Conservation (phyloP, 2,329 filamentous ascomycete species). For the Xylaria digitata region DNA sequence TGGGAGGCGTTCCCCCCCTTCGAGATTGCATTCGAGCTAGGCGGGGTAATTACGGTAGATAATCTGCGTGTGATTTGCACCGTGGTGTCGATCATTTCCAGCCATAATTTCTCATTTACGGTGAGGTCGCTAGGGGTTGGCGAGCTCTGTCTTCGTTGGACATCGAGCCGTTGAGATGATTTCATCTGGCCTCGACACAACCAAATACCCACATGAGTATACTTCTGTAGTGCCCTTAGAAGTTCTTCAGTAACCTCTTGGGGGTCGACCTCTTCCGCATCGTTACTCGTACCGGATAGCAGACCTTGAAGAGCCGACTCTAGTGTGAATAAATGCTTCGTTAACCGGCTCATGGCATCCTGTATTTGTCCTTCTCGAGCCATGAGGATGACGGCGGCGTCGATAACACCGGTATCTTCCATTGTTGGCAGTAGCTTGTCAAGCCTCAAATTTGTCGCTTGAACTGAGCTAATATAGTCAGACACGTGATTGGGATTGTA, state of each 20-base stretch:
- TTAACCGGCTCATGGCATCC: conserved; percentile 85
- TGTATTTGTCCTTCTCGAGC: conserved; percentile 86
- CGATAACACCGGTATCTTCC: conserved; percentile 88
- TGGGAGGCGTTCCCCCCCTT: conserved; percentile 43
- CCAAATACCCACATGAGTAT: conserved; percentile 94
- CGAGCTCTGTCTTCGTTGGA: conserved; percentile 64
- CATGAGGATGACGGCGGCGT: conserved; percentile 92
- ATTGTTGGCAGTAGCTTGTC: conserved; percentile 86
- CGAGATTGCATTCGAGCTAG: conserved; percentile 39
- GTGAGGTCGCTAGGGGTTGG: conserved; percentile 59
- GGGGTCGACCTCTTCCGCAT: conserved; percentile 63
- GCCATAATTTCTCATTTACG: conserved; percentile 68
- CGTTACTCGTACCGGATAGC: conserved; percentile 69
- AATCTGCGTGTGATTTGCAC: conserved; percentile 73
- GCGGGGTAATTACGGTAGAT: conserved; percentile 62
- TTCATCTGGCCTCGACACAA: conserved; percentile 88
- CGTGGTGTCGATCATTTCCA: conserved; percentile 69
- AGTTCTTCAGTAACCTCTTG: conserved; percentile 78
- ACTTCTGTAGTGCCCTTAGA: conserved; percentile 84
- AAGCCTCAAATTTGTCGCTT: conserved; percentile 80
- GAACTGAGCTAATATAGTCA: conserved; percentile 81
- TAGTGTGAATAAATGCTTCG: conserved; percentile 82
- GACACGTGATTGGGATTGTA: conserved; percentile 86
- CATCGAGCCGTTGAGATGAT: conserved; percentile 59
- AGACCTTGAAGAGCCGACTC: conserved; percentile 82